A percentile compares a stretch with the other conserved stretches of the same genome.
Conservation (phyloP, 805 yeast genomes). For the Ogataea dorogensis region DNA sequence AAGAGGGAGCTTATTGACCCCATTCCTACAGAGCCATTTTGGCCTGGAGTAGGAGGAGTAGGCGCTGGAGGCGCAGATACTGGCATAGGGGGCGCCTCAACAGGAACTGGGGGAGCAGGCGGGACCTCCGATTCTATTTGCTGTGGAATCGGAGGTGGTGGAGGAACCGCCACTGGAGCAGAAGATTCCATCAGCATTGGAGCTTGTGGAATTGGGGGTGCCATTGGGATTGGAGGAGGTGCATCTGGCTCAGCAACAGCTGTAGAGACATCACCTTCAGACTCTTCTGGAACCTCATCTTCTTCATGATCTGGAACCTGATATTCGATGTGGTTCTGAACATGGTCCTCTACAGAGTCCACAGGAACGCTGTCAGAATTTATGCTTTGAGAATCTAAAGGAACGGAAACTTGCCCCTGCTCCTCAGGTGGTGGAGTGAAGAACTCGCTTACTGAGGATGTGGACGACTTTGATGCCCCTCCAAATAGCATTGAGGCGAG, state of each 20-base stretch:
- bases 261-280: neutral
- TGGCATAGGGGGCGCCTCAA: slow-evolving; percentile 17
- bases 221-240: slow-evolving; percentile 21
- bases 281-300: too few species aligned
- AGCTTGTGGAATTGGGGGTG: slow-evolving; percentile 20
- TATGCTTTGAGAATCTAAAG: too few species aligned
- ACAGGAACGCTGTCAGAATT: too few species aligned
- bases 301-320: too few species aligned
- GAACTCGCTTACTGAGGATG: slow-evolving; percentile 21
- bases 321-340: too few species aligned
- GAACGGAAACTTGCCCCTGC: too few species aligned
- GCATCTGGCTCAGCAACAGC: slow-evolving; percentile 1
- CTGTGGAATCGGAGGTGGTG: slow-evolving; percentile 21
- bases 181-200: slow-evolving; percentile 20
- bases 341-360: too few species aligned
- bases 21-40: slow-evolving; percentile 22
- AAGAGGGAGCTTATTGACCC: slow-evolving; percentile 40
- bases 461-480: slow-evolving; percentile 47
- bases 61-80: slow-evolving; percentile 35
- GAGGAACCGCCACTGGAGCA: slow-evolving; percentile 10
- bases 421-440: slow-evolving; percentile 16
- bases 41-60: slow-evolving; percentile 31
- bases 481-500: slow-evolving; percentile 56
- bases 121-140: too few species aligned
- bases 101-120: slow-evolving; percentile 23